Evolutionary conservation across 2,329 filamentous ascomycete species (phyloP).

Genomic region (Trichoderma lentiforme): DNA sequence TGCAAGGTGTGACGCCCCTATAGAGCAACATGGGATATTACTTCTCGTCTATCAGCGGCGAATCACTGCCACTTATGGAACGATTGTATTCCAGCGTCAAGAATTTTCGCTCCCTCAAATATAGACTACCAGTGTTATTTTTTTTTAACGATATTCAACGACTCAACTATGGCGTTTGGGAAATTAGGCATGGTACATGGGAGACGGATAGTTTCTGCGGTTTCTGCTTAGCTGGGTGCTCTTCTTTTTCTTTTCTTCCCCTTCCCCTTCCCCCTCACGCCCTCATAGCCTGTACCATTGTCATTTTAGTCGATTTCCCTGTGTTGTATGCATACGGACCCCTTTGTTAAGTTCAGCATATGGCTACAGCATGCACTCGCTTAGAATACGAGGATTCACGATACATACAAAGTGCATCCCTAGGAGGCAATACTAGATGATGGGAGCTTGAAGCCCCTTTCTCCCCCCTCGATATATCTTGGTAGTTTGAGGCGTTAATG

Average conservation of each 20-base stretch:
- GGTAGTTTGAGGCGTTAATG: neutral
- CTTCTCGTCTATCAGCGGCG: neutral
- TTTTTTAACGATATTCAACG: conserved; percentile 12
- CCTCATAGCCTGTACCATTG: neutral
- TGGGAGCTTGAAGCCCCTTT: neutral
- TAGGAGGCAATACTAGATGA: neutral
- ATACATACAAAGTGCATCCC: neutral
- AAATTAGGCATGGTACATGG: neutral
- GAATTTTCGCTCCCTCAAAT: neutral
- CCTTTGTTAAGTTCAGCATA: neutral
- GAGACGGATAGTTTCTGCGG: neutral
- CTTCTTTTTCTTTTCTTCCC: neutral
- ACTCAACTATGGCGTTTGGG: conserved; percentile 9
- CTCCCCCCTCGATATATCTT: neutral
- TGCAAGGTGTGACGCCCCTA: neutral
- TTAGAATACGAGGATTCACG: conserved; percentile 6
- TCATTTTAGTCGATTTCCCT: neutral
- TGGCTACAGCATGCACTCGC: conserved; percentile 13
- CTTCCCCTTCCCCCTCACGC: neutral
- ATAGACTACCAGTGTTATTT: conserved; percentile 4
- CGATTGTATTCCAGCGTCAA: neutral
- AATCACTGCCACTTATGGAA: neutral
- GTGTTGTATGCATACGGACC: conserved; percentile 1
- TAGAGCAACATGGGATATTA: neutral
- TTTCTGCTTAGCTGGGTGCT: conserved; percentile 1